Conservation (phyloP, 1,284 basidiomycete genomes). For the Volvariella volvacea region DNA sequence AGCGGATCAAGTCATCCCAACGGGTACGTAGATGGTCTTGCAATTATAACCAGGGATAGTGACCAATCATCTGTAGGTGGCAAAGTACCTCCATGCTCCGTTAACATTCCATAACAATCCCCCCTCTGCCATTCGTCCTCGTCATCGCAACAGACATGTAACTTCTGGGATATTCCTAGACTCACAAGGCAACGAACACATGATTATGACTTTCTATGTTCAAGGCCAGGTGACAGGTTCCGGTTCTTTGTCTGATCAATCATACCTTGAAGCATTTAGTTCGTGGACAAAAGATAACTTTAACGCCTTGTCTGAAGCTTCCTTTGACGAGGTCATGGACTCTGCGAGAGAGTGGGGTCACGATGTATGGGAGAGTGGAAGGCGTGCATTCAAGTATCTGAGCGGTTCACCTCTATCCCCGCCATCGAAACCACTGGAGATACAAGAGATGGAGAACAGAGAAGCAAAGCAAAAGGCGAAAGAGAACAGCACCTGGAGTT, state of each 20-base stretch:
- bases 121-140: slow-evolving; percentile 60
- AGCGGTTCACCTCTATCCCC: slow-evolving; percentile 39
- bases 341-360: slow-evolving; percentile 37
- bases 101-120: slow-evolving; percentile 74
- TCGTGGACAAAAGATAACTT: slow-evolving; percentile 36
- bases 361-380: slow-evolving; percentile 38
- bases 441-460: slow-evolving; percentile 13
- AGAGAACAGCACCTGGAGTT: slow-evolving; percentile 39
- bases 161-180: slow-evolving; percentile 69
- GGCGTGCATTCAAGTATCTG: slow-evolving; percentile 59
- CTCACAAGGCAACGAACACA: slow-evolving; percentile 65
- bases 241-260: slow-evolving; percentile 26
- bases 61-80: slow-evolving; percentile 39
- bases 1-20: slow-evolving; percentile 71
- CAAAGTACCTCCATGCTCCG: slow-evolving; percentile 57
- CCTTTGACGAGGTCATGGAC: slow-evolving; percentile 43
- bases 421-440: slow-evolving; percentile 5
- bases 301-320: slow-evolving; percentile 38
- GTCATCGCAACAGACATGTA: slow-evolving; percentile 74
- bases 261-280: slow-evolving; percentile 33
- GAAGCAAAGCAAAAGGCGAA: slow-evolving; percentile 27
- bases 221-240: slow-evolving; percentile 43
- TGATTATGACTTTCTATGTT: slow-evolving; percentile 75
- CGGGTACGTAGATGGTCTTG: slow-evolving; percentile 45
- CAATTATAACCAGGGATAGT: slow-evolving; percentile 7